Percentiles rank a stretch among this genome's conserved stretches.
Conservation (phyloP, 768 basidiomycete species). For the Agaricus sinodeliciosus region DNA sequence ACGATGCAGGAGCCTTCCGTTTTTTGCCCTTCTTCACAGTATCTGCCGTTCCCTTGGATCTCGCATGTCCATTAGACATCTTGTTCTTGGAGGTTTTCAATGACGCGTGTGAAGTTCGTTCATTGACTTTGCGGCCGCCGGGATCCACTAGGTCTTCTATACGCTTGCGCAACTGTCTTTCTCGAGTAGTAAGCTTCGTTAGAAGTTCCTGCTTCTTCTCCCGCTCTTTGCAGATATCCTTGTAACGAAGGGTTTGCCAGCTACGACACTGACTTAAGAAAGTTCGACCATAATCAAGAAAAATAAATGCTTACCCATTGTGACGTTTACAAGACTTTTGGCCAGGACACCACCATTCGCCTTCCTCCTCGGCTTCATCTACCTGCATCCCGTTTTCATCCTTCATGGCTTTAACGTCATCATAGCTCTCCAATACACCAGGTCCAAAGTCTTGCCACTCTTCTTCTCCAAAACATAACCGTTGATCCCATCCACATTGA, state of each 20-base stretch:
- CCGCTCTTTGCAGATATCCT: slow-evolving; percentile 70
- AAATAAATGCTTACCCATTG: slow-evolving; percentile 45
- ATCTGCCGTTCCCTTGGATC: slow-evolving; percentile 34
- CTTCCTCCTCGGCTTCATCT: slow-evolving; percentile 31
- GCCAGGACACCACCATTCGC: slow-evolving; percentile 77
- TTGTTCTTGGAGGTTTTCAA: slow-evolving; percentile 30
- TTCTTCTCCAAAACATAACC: slow-evolving; percentile 77
- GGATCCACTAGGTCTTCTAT: slow-evolving; percentile 70
- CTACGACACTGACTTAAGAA: slow-evolving; percentile 26
- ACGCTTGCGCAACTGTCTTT: slow-evolving; percentile 70
- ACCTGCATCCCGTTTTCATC: slow-evolving; percentile 25
- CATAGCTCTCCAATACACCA: slow-evolving; percentile 67
- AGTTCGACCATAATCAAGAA: slow-evolving; percentile 4
- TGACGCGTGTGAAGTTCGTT: slow-evolving; percentile 25
- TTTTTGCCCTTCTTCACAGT: slow-evolving; percentile 53
- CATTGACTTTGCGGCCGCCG: slow-evolving; percentile 27
- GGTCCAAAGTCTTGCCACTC: slow-evolving; percentile 68
- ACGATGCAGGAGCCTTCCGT: slow-evolving; percentile 35
- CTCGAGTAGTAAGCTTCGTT: slow-evolving; percentile 59
- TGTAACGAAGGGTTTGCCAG: slow-evolving; percentile 73
- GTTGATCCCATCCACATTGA: slow-evolving; percentile 86
- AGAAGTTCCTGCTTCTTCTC: slow-evolving; percentile 68
- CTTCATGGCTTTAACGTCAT: slow-evolving; percentile 30
- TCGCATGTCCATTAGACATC: slow-evolving; percentile 41
- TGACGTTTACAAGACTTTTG: slow-evolving; percentile 76